Conservation (phyloP, 2,329 filamentous ascomycete species). For the Cercospora zeina region DNA sequence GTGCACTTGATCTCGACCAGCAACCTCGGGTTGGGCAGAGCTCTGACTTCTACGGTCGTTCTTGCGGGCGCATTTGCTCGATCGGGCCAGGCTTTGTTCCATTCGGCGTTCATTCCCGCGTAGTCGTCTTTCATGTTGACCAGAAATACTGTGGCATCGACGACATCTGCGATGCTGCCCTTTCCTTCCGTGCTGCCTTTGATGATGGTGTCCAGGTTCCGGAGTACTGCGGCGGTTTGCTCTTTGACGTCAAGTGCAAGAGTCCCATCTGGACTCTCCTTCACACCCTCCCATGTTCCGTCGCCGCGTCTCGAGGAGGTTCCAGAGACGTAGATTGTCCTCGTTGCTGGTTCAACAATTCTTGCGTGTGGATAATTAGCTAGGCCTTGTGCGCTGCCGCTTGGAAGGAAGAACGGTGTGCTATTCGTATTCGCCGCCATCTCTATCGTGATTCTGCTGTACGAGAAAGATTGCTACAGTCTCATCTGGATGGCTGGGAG, state of each 20-base stretch:
- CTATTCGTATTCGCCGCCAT: slow-evolving; percentile 18
- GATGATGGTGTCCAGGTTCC: slow-evolving; percentile 25
- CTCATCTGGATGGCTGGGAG: not conserved
- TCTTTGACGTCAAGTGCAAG: slow-evolving; percentile 18
- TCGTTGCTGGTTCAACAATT: slow-evolving; percentile 11
- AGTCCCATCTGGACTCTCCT: slow-evolving; percentile 13
- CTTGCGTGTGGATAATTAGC: slow-evolving; percentile 25
- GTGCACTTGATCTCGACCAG: slow-evolving; percentile 22
- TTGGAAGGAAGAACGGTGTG: slow-evolving; percentile 17
- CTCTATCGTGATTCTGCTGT: not conserved
- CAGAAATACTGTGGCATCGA: slow-evolving; percentile 44
- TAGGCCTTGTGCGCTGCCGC: slow-evolving; percentile 23
- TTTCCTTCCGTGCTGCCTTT: slow-evolving; percentile 19
- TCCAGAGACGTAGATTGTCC: slow-evolving; percentile 26
- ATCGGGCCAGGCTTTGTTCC: slow-evolving; percentile 48
- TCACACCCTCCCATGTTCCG: slow-evolving; percentile 25
- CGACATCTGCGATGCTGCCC: slow-evolving; percentile 24
- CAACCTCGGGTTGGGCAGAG: slow-evolving; percentile 19
- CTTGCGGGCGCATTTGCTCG: slow-evolving; percentile 43
- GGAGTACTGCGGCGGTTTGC: slow-evolving; percentile 25
- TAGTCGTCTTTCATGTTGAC: slow-evolving; percentile 48
- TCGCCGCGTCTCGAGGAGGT: slow-evolving; percentile 24
- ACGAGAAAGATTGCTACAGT: not conserved
- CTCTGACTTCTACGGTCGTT: slow-evolving; percentile 28
- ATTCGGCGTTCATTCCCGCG: slow-evolving; percentile 50